Evolutionary conservation across 257 asterid species (phyloP).

Genomic region (Penstemon eatonii): DNA sequence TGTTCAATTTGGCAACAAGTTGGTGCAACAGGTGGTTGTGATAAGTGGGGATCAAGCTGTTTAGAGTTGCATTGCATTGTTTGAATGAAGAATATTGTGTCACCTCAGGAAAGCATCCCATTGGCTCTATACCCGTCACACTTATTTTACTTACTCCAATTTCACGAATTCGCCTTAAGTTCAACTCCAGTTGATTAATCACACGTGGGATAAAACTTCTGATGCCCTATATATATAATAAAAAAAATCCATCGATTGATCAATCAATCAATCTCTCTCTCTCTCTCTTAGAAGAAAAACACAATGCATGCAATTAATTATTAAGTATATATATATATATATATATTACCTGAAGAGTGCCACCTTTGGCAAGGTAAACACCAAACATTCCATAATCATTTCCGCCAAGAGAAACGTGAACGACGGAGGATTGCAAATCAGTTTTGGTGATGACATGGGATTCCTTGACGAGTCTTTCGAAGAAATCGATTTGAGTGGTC

Average conservation of each 20-base stretch:
- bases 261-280: too few species aligned
- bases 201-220: slow-evolving; percentile 49
- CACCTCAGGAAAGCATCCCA: slow-evolving; percentile 79
- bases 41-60: slow-evolving; percentile 41
- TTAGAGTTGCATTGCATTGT: slow-evolving; percentile 61
- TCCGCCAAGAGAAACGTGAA: slow-evolving; percentile 59
- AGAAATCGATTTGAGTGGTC: slow-evolving; percentile 71
- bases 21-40: slow-evolving; percentile 61
- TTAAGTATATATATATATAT: background rate
- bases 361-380: slow-evolving; percentile 46
- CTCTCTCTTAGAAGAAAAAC: background rate
- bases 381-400: slow-evolving; percentile 62
- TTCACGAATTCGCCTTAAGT: slow-evolving; percentile 40
- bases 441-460: slow-evolving; percentile 41
- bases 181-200: slow-evolving; percentile 50
- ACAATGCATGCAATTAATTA: background rate
- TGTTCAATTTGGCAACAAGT: slow-evolving; percentile 52
- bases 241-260: too few species aligned
- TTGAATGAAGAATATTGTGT: slow-evolving; percentile 49
- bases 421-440: slow-evolving; percentile 53
- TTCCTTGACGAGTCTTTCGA: slow-evolving; percentile 44
- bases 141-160: slow-evolving; percentile 63
- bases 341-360: slow-evolving; percentile 52
- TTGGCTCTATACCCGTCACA: slow-evolving; percentile 60
- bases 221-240: slow-evolving; percentile 41